Conservation (phyloP, 306 rosid genomes). For the Castanea crenata region DNA sequence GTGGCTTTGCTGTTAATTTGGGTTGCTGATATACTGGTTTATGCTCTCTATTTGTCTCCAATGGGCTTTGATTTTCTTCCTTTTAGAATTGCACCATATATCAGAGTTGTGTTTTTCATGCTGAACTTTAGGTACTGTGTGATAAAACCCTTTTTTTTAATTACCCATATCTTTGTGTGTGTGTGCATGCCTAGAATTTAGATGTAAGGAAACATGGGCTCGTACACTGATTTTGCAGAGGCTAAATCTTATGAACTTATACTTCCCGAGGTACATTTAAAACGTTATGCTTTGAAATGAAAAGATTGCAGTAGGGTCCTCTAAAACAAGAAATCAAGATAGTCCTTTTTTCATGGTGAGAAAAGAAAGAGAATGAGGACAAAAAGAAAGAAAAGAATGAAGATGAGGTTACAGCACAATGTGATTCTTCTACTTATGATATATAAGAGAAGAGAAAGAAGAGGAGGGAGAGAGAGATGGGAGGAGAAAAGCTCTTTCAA, state of each 20-base stretch:
- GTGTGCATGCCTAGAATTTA: background rate
- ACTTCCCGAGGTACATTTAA: background rate
- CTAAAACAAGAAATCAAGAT: background rate
- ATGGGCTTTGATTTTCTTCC: constrained; percentile 73
- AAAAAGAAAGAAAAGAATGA: background rate
- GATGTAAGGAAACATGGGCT: background rate
- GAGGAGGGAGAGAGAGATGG: background rate
- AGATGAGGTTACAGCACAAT: background rate
- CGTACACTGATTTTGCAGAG: background rate
- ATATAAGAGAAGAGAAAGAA: background rate
- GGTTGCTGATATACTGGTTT: constrained; percentile 71
- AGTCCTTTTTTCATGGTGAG: background rate
- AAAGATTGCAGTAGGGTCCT: too few relatives aligned
- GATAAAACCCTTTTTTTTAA: background rate
- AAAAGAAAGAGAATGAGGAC: background rate
- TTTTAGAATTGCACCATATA: constrained; percentile 86
- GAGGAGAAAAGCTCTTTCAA: background rate
- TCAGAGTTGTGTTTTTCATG: constrained; percentile 82
- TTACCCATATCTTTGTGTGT: background rate
- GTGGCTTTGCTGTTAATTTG: constrained; percentile 53
- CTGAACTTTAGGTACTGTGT: constrained; percentile 71
- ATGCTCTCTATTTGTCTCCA: constrained; percentile 68
- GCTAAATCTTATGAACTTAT: background rate
- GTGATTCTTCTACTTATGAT: background rate
- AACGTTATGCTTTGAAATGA: background rate